Evolutionary conservation across 805 yeast species (phyloP).

Genomic region (Pichia thaimueangensis): DNA sequence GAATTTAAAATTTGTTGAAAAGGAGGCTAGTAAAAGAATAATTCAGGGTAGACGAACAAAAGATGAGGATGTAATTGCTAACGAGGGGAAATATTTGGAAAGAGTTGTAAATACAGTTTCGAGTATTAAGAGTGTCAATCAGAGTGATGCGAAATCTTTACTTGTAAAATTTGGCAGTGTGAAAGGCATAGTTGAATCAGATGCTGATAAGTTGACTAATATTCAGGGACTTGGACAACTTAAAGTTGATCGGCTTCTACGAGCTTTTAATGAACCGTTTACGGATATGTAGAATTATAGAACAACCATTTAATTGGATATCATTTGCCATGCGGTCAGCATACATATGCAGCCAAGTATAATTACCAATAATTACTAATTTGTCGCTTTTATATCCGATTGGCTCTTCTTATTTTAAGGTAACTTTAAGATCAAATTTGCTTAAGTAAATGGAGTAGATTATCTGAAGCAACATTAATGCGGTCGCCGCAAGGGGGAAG

Average conservation of each 20-base stretch:
- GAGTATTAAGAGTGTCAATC: constrained; percentile 6
- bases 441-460: no score
- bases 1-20: constrained; percentile 29
- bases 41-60: constrained; percentile 35
- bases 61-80: constrained; percentile 25
- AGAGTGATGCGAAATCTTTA: constrained; percentile 6
- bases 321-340: no score
- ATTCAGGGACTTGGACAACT: constrained; percentile 12
- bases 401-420: no score
- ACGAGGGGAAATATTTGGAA: constrained; percentile 36
- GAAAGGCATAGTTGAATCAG: constrained; percentile 3
- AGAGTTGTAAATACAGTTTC: constrained; percentile 31
- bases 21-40: constrained; percentile 24
- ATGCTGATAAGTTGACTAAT: constrained; percentile 1
- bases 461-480: no score
- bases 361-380: no score
- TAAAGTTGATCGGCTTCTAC: constrained; percentile 5
- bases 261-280: constrained; percentile 11
- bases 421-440: no score
- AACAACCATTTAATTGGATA: no score
- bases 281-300: not conserved
- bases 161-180: constrained; percentile 8
- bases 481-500: no score
- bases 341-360: no score
- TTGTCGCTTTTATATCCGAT: no score